Percentiles rank a stretch among this genome's conserved stretches.
phyloP scores from a whole-genome alignment of 192 early-diverging fungal species.

The Backusella tarrabulga region DNA sequence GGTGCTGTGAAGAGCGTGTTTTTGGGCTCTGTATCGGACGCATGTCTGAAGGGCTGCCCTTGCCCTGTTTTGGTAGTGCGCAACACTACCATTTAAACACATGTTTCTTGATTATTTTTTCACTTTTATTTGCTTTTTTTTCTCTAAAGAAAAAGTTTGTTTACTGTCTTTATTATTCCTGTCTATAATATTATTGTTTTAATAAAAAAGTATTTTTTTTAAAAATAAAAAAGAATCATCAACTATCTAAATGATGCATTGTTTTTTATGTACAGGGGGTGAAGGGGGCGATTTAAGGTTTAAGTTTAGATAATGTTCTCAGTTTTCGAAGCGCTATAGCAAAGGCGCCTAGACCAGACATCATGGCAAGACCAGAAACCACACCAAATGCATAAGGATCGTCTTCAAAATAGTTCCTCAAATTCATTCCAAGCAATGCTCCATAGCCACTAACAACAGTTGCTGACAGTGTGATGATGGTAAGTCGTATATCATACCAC shows the following conservation, averaged over 20 bases:
- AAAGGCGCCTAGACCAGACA: constrained; percentile 25
- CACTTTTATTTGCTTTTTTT: neutral
- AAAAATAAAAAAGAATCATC: neutral
- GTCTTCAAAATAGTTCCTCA: constrained; percentile 70
- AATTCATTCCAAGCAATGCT: constrained; percentile 90
- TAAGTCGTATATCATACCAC: constrained; percentile 79
- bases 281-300: neutral
- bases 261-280: neutral
- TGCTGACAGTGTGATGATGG: constrained; percentile 76
- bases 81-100: constrained; percentile 28
- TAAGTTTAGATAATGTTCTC: constrained; percentile 17
- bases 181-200: neutral
- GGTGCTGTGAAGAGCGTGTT: constrained; percentile 33
- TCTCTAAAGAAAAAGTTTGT: neutral
- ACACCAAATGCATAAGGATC: constrained; percentile 67
- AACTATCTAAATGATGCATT: neutral
- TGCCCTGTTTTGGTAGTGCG: constrained; percentile 37
- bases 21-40: constrained; percentile 35
- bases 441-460: constrained; percentile 53
- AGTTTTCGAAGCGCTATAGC: constrained; percentile 15
- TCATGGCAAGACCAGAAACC: constrained; percentile 50
- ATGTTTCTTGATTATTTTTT: neutral
- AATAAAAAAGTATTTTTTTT: neutral
- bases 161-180: neutral
- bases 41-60: constrained; percentile 32